Percentiles rank a stretch among this genome's conserved stretches.
Evolutionary conservation across 345 rosid genomes (phyloP).

Genomic region (Hibiscus syriacus): DNA sequence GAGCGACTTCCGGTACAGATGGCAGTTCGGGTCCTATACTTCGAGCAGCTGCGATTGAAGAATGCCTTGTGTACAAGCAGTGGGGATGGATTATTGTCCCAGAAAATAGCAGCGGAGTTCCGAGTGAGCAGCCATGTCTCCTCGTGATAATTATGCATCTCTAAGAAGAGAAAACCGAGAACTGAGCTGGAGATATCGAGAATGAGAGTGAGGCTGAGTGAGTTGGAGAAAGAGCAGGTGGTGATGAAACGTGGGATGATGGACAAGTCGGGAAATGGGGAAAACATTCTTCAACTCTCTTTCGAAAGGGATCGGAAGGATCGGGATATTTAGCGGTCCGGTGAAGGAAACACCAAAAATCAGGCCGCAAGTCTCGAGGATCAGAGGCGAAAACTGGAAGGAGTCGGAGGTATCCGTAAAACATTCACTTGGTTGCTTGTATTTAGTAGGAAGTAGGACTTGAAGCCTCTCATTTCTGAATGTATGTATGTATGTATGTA

Average conservation of each 20-base stretch:
- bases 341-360: conserved; percentile 47
- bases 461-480: conserved; percentile 31
- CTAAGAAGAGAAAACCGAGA: conserved; percentile 66
- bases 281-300: conserved; percentile 60
- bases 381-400: conserved; percentile 45
- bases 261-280: conserved; percentile 59
- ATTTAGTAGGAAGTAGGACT: neutral
- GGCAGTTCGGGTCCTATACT: conserved; percentile 54
- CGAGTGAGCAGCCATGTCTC: conserved; percentile 70
- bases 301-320: conserved; percentile 73
- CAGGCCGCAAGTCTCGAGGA: conserved; percentile 42
- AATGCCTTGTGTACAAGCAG: conserved; percentile 49
- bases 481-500: neutral
- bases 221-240: conserved; percentile 58
- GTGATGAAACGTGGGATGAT: conserved; percentile 64
- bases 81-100: conserved; percentile 62
- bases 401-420: conserved; percentile 46
- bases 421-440: neutral
- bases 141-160: conserved; percentile 67
- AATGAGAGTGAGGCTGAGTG: conserved; percentile 65
- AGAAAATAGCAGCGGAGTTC: conserved; percentile 68
- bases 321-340: conserved; percentile 43
- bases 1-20: conserved; percentile 57
- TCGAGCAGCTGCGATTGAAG: conserved; percentile 65
- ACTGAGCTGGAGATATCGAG: conserved; percentile 64